phyloP scores from a whole-genome alignment of 2,329 filamentous ascomycete genomes.

The Neonectria ditissima region DNA sequence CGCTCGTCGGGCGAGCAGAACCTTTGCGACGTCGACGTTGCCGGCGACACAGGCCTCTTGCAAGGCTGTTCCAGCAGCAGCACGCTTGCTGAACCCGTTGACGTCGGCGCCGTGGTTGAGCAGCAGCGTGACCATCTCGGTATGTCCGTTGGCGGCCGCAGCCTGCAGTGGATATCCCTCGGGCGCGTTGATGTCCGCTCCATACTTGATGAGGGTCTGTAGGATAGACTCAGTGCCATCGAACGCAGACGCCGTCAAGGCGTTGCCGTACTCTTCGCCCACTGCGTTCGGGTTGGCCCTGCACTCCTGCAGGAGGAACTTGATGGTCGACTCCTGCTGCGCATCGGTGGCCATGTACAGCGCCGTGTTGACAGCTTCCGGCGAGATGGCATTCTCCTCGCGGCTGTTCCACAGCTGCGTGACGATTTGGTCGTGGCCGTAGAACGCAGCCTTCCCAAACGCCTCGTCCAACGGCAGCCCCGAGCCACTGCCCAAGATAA shows the following conservation, averaged over 20 bases:
- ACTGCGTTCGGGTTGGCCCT: constrained; percentile 14
- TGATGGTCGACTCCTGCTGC: constrained; percentile 13
- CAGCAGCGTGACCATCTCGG: constrained; percentile 12
- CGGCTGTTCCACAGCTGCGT: constrained; percentile 18
- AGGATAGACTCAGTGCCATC: constrained; percentile 14
- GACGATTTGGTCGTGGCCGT: constrained; percentile 34
- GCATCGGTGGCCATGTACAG: constrained; percentile 18
- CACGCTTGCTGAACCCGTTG: constrained; percentile 12
- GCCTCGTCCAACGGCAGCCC: constrained; percentile 16
- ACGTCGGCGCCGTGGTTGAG: constrained; percentile 10
- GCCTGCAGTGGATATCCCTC: constrained; percentile 21
- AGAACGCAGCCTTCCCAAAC: constrained; percentile 13
- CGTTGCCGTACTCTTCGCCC: constrained; percentile 23
- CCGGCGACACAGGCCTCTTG: constrained; percentile 21
- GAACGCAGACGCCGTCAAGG: constrained; percentile 21
- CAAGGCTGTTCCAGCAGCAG: constrained; percentile 1
- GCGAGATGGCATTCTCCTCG: constrained; percentile 11
- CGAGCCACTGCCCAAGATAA: constrained; percentile 13
- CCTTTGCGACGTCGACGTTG: constrained; percentile 1
- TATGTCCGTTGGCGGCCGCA: constrained; percentile 18
- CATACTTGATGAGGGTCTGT: constrained; percentile 6
- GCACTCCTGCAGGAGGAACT: constrained; percentile 14
- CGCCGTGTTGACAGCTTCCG: constrained; percentile 6
- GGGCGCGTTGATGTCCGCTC: constrained; percentile 13
- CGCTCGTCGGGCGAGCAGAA: constrained; percentile 9